These are phyloP conservation scores for Rubroboletus pulcherrimus DNA, from an alignment of 768 basidiomycete genomes.

Conservation along the genomic window DNA sequence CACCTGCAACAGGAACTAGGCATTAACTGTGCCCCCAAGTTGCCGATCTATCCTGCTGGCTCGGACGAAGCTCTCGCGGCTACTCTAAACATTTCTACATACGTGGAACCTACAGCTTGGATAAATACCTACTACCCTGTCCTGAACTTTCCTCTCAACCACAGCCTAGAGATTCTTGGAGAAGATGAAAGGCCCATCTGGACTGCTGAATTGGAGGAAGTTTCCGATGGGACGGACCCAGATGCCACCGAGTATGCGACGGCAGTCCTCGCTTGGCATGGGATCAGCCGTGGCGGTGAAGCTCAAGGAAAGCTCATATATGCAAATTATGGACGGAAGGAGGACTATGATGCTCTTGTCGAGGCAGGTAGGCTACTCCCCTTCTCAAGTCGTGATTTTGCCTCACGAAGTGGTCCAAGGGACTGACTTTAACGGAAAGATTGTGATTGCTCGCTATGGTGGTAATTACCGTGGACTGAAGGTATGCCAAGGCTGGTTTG, in stretches of 20 bases:
- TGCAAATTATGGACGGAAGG: slow-evolving; percentile 54
- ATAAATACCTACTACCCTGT: slow-evolving; percentile 72
- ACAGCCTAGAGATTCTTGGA: slow-evolving; percentile 52
- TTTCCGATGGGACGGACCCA: slow-evolving; percentile 61
- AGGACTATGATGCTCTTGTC: slow-evolving; percentile 61
- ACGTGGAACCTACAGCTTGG: slow-evolving; percentile 49
- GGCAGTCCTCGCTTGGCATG: slow-evolving; percentile 66
- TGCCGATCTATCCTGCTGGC: slow-evolving; percentile 56
- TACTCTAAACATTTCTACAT: slow-evolving; percentile 44
- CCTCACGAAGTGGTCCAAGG: slow-evolving; percentile 35
- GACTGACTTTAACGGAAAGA: slow-evolving; percentile 67
- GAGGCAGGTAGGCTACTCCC: slow-evolving; percentile 37
- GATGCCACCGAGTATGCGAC: slow-evolving; percentile 56
- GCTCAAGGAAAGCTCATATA: slow-evolving; percentile 58
- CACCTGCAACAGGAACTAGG: slow-evolving; percentile 52
- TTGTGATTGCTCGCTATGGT: slow-evolving; percentile 78
- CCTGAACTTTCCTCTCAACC: slow-evolving; percentile 62
- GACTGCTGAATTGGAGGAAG: slow-evolving; percentile 64
- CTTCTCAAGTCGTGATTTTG: not conserved
- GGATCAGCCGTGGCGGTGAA: slow-evolving; percentile 62
- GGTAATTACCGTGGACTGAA: slow-evolving; percentile 86
- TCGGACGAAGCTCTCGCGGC: slow-evolving; percentile 49
- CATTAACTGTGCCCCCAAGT: slow-evolving; percentile 25
- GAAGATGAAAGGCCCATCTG: slow-evolving; percentile 48
- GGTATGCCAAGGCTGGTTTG: slow-evolving; percentile 36